Conservation (phyloP, 176 grass and related monocot species). For the Triticum timopheevii region DNA sequence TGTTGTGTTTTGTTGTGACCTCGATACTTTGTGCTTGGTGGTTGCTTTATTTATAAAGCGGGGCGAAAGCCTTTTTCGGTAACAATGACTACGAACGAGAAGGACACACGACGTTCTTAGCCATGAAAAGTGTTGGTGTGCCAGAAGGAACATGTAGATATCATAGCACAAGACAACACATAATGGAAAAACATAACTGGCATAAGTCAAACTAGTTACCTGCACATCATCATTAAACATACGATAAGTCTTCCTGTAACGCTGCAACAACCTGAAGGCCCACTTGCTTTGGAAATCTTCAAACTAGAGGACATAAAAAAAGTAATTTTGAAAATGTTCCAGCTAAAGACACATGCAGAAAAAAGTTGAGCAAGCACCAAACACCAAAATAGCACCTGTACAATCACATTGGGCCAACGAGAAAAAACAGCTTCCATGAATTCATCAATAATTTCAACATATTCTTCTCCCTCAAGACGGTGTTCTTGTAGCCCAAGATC, state of each 20-base stretch:
- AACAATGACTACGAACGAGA: not conserved
- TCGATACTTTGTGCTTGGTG: no score
- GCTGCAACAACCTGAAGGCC: slow-evolving; percentile 92
- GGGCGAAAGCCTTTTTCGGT: not conserved
- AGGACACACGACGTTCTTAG: not conserved
- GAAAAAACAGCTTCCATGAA: slow-evolving; percentile 98
- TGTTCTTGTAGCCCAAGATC: slow-evolving; percentile 87
- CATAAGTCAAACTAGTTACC: slow-evolving; percentile 44
- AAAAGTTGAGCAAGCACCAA: not conserved
- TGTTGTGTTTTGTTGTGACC: no score
- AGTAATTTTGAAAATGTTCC: slow-evolving; percentile 1
- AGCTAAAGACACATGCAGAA: slow-evolving; percentile 1
- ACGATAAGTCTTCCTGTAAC: slow-evolving; percentile 86
- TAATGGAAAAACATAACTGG: slow-evolving; percentile 2
- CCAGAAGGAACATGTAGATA: not conserved
- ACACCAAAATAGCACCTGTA: slow-evolving; percentile 63
- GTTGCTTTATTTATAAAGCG: no score
- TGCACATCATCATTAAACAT: slow-evolving; percentile 99
- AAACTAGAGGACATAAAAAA: slow-evolving; percentile 54
- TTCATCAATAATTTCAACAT: slow-evolving; percentile 94
- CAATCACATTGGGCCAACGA: slow-evolving; percentile 97
- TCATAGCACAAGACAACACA: slow-evolving; percentile 4
- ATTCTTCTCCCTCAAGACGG: slow-evolving; percentile 95
- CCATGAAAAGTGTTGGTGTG: not conserved
- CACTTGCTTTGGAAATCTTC: slow-evolving; percentile 99